phyloP scores from a whole-genome alignment of 805 yeast genomes.

The Jamesozyma gamospora region DNA sequence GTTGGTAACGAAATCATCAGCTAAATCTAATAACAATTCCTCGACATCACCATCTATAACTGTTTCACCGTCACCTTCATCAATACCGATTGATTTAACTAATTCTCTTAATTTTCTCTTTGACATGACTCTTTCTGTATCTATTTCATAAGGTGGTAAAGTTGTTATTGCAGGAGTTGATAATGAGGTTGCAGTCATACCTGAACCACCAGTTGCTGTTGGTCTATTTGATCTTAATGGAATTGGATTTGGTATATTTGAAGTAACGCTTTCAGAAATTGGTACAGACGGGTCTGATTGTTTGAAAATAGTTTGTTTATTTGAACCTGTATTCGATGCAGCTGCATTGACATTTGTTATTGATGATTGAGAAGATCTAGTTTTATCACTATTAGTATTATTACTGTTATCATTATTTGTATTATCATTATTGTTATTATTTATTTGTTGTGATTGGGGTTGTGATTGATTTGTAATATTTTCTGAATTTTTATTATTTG shows the following conservation, averaged over 20 bases:
- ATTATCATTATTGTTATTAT: background rate
- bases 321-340: slow-evolving; percentile 18
- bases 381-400: background rate
- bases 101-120: slow-evolving; percentile 85
- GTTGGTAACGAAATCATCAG: slow-evolving; percentile 88
- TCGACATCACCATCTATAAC: slow-evolving; percentile 92
- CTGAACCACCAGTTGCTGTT: slow-evolving; percentile 74
- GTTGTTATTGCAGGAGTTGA: slow-evolving; percentile 67
- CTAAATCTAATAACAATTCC: slow-evolving; percentile 79
- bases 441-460: too few relatives aligned
- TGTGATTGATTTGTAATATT: background rate
- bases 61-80: slow-evolving; percentile 86
- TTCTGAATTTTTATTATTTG: background rate
- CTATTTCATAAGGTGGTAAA: slow-evolving; percentile 75
- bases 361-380: slow-evolving; percentile 32
- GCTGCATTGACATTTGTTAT: slow-evolving; percentile 44
- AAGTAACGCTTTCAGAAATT: slow-evolving; percentile 58
- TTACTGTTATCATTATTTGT: background rate
- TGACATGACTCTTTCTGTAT: slow-evolving; percentile 72
- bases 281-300: slow-evolving; percentile 52
- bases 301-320: slow-evolving; percentile 29
- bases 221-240: slow-evolving; percentile 65
- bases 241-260: slow-evolving; percentile 57
- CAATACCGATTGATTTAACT: slow-evolving; percentile 70
- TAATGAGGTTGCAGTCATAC: slow-evolving; percentile 57